Evolutionary conservation across 2,329 filamentous ascomycete species (phyloP).

Genomic region (Rhynchosporium agropyri): DNA sequence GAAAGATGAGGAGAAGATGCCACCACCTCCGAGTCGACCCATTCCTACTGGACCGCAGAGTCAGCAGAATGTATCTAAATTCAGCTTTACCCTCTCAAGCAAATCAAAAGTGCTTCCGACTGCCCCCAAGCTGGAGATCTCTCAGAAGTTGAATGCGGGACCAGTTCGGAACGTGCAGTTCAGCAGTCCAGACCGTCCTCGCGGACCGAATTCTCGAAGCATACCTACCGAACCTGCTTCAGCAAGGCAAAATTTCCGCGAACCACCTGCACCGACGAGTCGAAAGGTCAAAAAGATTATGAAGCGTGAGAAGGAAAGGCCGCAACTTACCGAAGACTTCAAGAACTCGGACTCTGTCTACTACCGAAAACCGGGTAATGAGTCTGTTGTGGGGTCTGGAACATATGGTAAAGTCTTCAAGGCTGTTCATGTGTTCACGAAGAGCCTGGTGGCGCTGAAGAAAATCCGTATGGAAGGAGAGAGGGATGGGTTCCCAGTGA

Average conservation of each 20-base stretch:
- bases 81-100: conserved; percentile 91
- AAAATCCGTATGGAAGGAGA: conserved; percentile 94
- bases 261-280: conserved; percentile 45
- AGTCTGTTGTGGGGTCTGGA: conserved; percentile 92
- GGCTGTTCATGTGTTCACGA: conserved; percentile 89
- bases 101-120: conserved; percentile 61
- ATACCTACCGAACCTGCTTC: conserved; percentile 59
- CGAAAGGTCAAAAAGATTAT: conserved; percentile 68
- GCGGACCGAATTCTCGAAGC: conserved; percentile 43
- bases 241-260: conserved; percentile 44
- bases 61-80: conserved; percentile 60
- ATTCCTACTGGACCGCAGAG: conserved; percentile 48
- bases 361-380: conserved; percentile 94
- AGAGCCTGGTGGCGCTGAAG: conserved; percentile 80
- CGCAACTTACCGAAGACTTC: conserved; percentile 71
- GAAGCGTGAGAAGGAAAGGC: conserved; percentile 71
- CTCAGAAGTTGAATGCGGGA: conserved; percentile 66
- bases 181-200: conserved; percentile 48
- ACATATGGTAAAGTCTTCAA: conserved; percentile 98
- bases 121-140: conserved; percentile 65
- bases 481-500: conserved; percentile 87
- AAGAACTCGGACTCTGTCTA: conserved; percentile 85
- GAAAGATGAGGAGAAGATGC: conserved; percentile 54
- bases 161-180: conserved; percentile 35
- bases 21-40: conserved; percentile 57